phyloP scores from a whole-genome alignment of 1,284 basidiomycete species.

The Pterulicium gracile region DNA sequence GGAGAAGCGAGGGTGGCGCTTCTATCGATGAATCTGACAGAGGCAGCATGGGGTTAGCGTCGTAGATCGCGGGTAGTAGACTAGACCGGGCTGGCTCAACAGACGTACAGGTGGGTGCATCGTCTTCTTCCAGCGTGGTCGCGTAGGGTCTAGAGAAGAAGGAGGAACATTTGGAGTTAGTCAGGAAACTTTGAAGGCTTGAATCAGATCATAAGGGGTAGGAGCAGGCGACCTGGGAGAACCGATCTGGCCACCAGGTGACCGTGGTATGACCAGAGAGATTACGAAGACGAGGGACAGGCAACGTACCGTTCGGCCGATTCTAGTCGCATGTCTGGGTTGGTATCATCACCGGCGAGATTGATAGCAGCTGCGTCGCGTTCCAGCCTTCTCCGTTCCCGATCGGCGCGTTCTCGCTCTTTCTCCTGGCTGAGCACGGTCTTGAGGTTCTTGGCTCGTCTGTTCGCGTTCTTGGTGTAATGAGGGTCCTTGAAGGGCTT shows the following conservation, averaged over 20 bases:
- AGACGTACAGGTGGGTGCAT: slow-evolving; percentile 57
- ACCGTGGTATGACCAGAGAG: no score
- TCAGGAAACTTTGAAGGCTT: no score
- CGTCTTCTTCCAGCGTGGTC: slow-evolving; percentile 49
- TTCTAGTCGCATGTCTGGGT: slow-evolving; percentile 16
- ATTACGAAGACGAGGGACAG: no score
- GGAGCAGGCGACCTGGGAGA: no score
- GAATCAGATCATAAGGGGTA: no score
- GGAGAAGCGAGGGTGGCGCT: slow-evolving; percentile 74
- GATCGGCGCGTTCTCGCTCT: slow-evolving; percentile 55
- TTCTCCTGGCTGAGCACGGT: slow-evolving; percentile 64
- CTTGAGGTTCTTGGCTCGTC: slow-evolving; percentile 68
- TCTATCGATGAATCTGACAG: slow-evolving; percentile 74
- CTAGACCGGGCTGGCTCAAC: not conserved
- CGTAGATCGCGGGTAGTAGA: slow-evolving; percentile 1
- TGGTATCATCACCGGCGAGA: slow-evolving; percentile 4
- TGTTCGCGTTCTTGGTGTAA: slow-evolving; percentile 56
- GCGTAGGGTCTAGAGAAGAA: no score
- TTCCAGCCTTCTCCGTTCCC: slow-evolving; percentile 42
- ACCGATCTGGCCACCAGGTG: no score
- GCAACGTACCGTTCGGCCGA: no score
- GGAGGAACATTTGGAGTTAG: no score
- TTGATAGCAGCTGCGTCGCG: slow-evolving; percentile 24
- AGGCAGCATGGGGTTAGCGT: no score
- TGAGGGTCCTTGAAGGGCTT: slow-evolving; percentile 67